These are phyloP conservation scores for Graphilbum fragrans DNA, from an alignment of 2,329 filamentous ascomycete genomes.

Conservation along the genomic window DNA sequence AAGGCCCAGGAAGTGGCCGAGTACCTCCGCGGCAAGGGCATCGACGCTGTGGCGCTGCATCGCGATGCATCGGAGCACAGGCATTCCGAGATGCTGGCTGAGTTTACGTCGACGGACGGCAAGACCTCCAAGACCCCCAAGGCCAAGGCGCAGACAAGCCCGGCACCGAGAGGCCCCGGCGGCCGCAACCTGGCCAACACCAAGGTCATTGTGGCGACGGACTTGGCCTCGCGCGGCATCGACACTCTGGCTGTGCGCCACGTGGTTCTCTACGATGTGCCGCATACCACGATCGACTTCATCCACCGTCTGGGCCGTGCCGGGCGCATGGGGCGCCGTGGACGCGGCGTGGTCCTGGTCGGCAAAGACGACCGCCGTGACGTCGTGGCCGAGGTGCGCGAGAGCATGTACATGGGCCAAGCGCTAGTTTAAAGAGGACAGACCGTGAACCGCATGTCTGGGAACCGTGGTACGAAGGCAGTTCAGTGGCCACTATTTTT, in stretches of 20 bases:
- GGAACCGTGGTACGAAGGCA: too few relatives aligned
- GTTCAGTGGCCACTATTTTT: too few relatives aligned
- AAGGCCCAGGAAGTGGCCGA: slow-evolving; percentile 62
- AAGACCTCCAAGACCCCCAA: slow-evolving; percentile 22
- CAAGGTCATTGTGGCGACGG: slow-evolving; percentile 88
- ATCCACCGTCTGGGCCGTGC: slow-evolving; percentile 90
- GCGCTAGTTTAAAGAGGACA: slow-evolving; percentile 59
- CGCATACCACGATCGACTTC: slow-evolving; percentile 94
- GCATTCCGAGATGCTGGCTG: slow-evolving; percentile 62
- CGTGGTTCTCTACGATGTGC: slow-evolving; percentile 94
- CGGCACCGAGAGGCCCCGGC: slow-evolving; percentile 11
- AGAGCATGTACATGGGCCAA: slow-evolving; percentile 76
- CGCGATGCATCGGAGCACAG: slow-evolving; percentile 72
- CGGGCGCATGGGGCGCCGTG: slow-evolving; percentile 83
- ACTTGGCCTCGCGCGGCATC: slow-evolving; percentile 83
- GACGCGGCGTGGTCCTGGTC: slow-evolving; percentile 79
- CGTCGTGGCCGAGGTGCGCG: slow-evolving; percentile 80
- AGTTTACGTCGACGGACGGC: slow-evolving; percentile 46
- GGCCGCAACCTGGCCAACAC: slow-evolving; percentile 55
- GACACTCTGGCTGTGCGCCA: slow-evolving; percentile 86
- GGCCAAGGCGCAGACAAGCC: neutral
- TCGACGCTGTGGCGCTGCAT: slow-evolving; percentile 76
- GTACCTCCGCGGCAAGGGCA: slow-evolving; percentile 73
- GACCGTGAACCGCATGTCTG: too few relatives aligned
- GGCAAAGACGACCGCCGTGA: slow-evolving; percentile 83